Conservation (phyloP, 805 yeast genomes). For the Barnettozyma wickerhamii region DNA sequence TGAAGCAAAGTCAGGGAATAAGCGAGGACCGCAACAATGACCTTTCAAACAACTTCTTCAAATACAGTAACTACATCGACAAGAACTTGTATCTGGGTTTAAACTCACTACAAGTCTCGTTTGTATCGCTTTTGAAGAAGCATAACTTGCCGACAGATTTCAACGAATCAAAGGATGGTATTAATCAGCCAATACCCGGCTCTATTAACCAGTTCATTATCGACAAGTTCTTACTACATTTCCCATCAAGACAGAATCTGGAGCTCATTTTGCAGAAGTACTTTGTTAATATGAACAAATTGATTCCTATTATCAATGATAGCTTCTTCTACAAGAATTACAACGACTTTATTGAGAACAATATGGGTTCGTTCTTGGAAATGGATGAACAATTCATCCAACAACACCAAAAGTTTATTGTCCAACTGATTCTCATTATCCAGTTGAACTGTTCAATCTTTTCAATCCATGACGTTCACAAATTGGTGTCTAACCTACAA, state of each 20-base stretch:
- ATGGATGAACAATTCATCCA: conserved; percentile 4
- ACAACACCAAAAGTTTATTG: conserved; percentile 25
- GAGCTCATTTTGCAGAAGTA: conserved; percentile 24
- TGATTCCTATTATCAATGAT: conserved; percentile 26
- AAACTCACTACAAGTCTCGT: conserved; percentile 20
- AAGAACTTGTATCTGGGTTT: conserved; percentile 24
- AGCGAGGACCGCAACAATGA: conserved; percentile 5
- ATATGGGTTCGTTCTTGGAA: conserved; percentile 10
- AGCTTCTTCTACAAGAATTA: conserved; percentile 21
- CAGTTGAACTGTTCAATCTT: conserved; percentile 27
- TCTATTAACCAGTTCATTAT: conserved; percentile 16
- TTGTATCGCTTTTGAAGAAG: conserved; percentile 13
- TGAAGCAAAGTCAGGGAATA: conserved; percentile 23
- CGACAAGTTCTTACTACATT: conserved; percentile 21
- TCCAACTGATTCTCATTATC: conserved; percentile 40
- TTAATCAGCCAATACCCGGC: conserved; percentile 20
- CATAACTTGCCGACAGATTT: conserved; percentile 17
- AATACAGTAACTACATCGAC: conserved; percentile 21
- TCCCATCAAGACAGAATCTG: conserved; percentile 25
- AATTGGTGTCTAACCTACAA: conserved; percentile 17
- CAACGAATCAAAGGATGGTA: conserved; percentile 27
- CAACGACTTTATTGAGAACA: conserved; percentile 14
- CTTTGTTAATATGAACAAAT: conserved; percentile 21
- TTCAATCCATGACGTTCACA: conserved; percentile 26
- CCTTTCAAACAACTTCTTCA: conserved; percentile 21